Evolutionary conservation across 1,284 basidiomycete species (phyloP).

Genomic region (Ceratobasidium sp.): DNA sequence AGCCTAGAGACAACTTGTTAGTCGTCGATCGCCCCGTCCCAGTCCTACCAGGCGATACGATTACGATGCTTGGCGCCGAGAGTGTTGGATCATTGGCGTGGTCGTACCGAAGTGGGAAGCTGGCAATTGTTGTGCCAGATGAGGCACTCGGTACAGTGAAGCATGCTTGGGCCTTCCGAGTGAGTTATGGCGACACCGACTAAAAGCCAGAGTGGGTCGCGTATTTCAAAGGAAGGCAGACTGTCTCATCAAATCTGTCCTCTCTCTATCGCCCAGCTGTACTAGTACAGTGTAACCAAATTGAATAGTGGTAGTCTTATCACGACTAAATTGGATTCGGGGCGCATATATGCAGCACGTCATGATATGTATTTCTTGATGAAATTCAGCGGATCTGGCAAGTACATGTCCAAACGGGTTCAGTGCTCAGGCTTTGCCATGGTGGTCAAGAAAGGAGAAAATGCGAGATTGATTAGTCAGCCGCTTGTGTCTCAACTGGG

Average conservation of each 20-base stretch:
- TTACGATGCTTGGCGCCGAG: constrained; percentile 61
- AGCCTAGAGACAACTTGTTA: constrained; percentile 58
- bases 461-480: not conserved
- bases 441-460: constrained; percentile 4
- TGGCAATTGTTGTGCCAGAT: constrained; percentile 57
- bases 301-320: too few relatives aligned
- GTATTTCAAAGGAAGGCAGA: too few relatives aligned
- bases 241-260: too few relatives aligned
- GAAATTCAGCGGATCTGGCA: constrained; percentile 68
- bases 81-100: constrained; percentile 50
- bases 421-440: constrained; percentile 63
- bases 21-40: constrained; percentile 65
- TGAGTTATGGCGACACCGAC: constrained; percentile 55
- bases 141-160: constrained; percentile 56
- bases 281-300: too few relatives aligned
- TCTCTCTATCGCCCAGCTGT: too few relatives aligned
- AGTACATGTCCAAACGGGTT: constrained; percentile 95
- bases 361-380: too few relatives aligned
- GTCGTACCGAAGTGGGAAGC: constrained; percentile 43
- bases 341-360: too few relatives aligned
- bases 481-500: not conserved
- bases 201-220: not conserved
- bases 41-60: constrained; percentile 62
- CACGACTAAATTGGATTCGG: too few relatives aligned
- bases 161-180: constrained; percentile 65